Conservation (phyloP, 176 grass and related monocot species). For the Paspalum notatum region DNA sequence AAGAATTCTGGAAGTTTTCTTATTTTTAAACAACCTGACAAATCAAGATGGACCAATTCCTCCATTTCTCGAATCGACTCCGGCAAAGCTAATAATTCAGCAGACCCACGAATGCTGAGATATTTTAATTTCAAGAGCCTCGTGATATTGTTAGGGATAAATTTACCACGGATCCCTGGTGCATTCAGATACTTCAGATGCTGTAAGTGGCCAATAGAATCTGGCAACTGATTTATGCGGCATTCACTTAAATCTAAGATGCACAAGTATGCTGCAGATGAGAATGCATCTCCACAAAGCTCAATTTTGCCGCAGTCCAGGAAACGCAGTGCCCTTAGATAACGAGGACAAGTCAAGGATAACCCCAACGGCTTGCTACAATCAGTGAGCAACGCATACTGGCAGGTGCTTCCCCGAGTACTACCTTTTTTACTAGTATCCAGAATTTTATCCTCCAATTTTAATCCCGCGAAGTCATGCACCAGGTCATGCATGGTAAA, state of each 20-base stretch:
- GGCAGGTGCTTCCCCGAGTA: background rate
- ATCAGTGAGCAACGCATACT: background rate
- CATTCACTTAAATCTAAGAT: background rate
- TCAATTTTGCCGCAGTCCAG: background rate
- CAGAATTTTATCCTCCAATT: background rate
- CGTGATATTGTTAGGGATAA: background rate
- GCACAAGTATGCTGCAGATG: background rate
- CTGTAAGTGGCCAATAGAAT: background rate
- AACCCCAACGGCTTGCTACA: background rate
- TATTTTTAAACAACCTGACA: slow-evolving; percentile 32
- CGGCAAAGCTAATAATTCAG: background rate
- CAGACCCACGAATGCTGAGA: background rate
- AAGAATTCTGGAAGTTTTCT: background rate
- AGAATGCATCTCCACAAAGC: background rate
- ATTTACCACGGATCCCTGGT: background rate
- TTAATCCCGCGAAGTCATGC: background rate
- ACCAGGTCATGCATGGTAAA: slow-evolving; percentile 1
- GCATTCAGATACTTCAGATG: background rate
- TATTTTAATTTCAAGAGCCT: background rate
- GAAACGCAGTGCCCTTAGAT: background rate
- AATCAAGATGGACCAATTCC: slow-evolving; percentile 3
- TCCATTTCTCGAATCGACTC: background rate
- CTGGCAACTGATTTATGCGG: background rate
- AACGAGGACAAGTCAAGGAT: background rate
- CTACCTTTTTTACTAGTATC: background rate